Base-by-base conservation (phyloP, 306 rosid genomes). In the Dalbergia cochinchinensis region DNA sequence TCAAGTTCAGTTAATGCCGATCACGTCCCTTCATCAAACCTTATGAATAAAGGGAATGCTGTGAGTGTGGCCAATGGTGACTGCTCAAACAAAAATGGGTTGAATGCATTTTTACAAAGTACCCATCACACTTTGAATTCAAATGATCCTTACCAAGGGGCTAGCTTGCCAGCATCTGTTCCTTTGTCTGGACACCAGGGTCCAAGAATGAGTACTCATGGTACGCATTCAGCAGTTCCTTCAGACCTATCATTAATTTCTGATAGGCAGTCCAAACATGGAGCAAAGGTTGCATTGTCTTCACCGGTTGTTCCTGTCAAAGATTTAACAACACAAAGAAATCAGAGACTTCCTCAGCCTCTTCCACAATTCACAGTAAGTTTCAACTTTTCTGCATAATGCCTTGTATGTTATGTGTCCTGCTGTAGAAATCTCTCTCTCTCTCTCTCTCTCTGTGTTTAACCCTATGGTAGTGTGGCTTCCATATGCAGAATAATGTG, bases 131-230 rank as follows among this genome's bases (percentile, higher is more conserved):
- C 73, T 15, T 71, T 67, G 70, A 80, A 79, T 72, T 3, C 83
- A 37, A 71, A 71, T 42, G 83, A 73, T 82, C 68, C 75, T 76
- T 82, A 71, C 84, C 85, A 59, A 72, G 77, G 71, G 80, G 66
- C 77, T 82, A 55, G 77, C 80, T 62, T 60, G 70, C 82, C 85
- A 4, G 39, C 66, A 20, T 80, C 33, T 61, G 69, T 69, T 79
- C 81, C 88, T 47, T 62, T 78, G 66, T 50, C 85, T 47, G 87
- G 81, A 68, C 74, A 80, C 74, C 91, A 63, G 59, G 87, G 77
- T 81, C 72, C 80, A 51, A 80, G 78, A 60, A 42, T 47, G 55
- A 54, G 74, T 70, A 50, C 62, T 18, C 75, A 80, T 35, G 81
- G 76, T 39, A 47, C 76, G 55, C 85, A 71, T 44, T 74, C 83